These are phyloP conservation scores for Silene conica DNA, from an alignment of 148 eudicot genomes.

Conservation along the genomic window DNA sequence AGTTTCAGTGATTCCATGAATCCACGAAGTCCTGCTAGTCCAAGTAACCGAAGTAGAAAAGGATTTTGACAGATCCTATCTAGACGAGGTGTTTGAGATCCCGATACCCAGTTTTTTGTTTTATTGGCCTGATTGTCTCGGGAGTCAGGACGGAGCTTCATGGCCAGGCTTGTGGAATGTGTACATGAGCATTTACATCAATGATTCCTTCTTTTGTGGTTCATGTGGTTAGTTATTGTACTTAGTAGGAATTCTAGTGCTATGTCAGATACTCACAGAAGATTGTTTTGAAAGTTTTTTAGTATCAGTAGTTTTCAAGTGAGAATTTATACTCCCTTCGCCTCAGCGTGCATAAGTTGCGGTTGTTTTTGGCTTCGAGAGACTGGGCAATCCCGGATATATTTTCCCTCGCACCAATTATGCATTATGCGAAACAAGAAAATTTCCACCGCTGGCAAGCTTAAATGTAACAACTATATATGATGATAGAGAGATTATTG, in stretches of 20 bases:
- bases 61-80: conserved; percentile 24
- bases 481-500: too few relatives aligned
- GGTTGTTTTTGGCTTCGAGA: not conserved
- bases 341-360: not conserved
- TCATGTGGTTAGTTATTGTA: not conserved
- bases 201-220: conserved; percentile 6
- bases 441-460: too few relatives aligned
- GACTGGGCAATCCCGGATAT: not conserved
- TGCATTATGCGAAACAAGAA: too few relatives aligned
- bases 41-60: conserved; percentile 51
- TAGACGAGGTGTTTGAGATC: not conserved
- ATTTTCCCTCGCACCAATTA: too few relatives aligned
- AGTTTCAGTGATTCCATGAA: conserved; percentile 35
- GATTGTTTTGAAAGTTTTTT: not conserved
- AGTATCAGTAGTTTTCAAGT: not conserved
- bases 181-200: not conserved
- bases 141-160: not conserved
- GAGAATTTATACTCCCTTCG: not conserved
- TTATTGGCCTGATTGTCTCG: not conserved
- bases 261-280: not conserved
- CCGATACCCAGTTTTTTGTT: not conserved
- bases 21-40: conserved; percentile 40
- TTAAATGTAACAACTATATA: too few relatives aligned
- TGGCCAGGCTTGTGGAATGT: not conserved
- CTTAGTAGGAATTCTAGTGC: not conserved